Evolutionary conservation across 805 yeast genomes (phyloP).

Genomic region (Candida stauntonica): DNA sequence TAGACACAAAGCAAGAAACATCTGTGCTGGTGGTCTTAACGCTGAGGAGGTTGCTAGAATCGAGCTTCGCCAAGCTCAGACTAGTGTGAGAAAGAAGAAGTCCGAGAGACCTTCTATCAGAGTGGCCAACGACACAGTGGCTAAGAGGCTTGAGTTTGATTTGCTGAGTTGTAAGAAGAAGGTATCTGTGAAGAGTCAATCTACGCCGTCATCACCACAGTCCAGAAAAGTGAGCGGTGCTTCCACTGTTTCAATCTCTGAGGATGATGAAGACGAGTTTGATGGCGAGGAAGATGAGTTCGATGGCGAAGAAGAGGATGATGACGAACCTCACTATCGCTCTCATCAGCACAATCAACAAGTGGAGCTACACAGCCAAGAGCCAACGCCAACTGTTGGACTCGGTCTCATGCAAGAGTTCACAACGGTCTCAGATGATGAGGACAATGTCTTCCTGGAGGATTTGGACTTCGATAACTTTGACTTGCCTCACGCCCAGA

Average conservation of each 20-base stretch:
- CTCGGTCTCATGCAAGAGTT: slow-evolving; percentile 10
- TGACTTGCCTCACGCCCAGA: slow-evolving; percentile 1
- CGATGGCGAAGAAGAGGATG: not conserved
- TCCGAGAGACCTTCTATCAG: slow-evolving; percentile 6
- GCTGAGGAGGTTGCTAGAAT: slow-evolving; percentile 11
- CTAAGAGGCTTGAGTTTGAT: slow-evolving; percentile 21
- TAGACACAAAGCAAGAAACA: slow-evolving; percentile 73
- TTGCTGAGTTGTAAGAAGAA: slow-evolving; percentile 7
- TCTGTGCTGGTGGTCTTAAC: slow-evolving; percentile 70
- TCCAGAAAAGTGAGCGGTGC: slow-evolving; percentile 14
- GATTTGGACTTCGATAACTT: slow-evolving; percentile 16
- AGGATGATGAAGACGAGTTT: slow-evolving; percentile 6
- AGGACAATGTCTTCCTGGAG: slow-evolving; percentile 17
- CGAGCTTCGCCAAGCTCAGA: slow-evolving; percentile 10
- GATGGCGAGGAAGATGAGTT: slow-evolving; percentile 1
- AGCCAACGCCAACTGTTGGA: slow-evolving; percentile 5
- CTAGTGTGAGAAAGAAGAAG: slow-evolving; percentile 15
- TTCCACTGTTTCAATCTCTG: slow-evolving; percentile 7
- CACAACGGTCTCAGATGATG: slow-evolving; percentile 7
- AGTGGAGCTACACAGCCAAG: not conserved
- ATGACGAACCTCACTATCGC: no score
- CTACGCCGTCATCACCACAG: slow-evolving; percentile 11
- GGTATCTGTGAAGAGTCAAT: slow-evolving; percentile 4
- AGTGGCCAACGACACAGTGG: slow-evolving; percentile 19
- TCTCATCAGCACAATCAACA: no score